Base-by-base conservation (phyloP, 2,329 filamentous ascomycete species). In the Zymoseptoria pseudotritici region DNA sequence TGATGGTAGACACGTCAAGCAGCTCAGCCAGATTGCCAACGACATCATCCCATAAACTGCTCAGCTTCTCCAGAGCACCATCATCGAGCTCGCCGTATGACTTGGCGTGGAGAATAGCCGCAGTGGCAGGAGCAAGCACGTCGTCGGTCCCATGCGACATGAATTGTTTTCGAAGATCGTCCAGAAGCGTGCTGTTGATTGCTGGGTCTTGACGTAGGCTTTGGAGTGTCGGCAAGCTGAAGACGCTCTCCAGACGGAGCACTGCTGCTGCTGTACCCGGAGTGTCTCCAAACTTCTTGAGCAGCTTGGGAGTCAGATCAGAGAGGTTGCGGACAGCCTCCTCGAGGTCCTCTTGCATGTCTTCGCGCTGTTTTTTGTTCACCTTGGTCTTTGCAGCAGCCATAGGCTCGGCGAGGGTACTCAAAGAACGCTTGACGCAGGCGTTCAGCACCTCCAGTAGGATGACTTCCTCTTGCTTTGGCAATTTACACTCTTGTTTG, bases 121-220 rank as follows among this genome's bases (percentile, higher is more conserved):
- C 82, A 26, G 89, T 88, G 13, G 91, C 93, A 73, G 97, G 92
- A 10, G 86, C 85, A 53, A 99, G 80, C 19, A 97, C 92, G 58
- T 84, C 84, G 67, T 90, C 88, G 69, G 96, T 90, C 51, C 90
- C 89, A 71, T 99, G 94, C n/a, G 91, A 86, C 68, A 89, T 86
- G 76, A 99, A 97, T 69, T 99, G 94, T 60, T 90, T 91, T 73
- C 90, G 91, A 67, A 97, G 91, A 69, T 97, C 92, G 66, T 96
- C 91, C 1, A 99, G 79, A 29, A 97, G 78, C 21, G 87, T 85
- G 6, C 87, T 84, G 70, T 95, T 96, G 1, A 86, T 87, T 1
- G 88, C 86, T 0, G 90, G 85, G 65, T 95, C 91, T 72, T 96
- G 91, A 56, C 92, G 87, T 46, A 97, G 79, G 69, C 96, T 90